A percentile compares a stretch with the other conserved stretches of the same genome.
phyloP scores from a whole-genome alignment of 345 rosid species.

The Tarenaya hassleriana region DNA sequence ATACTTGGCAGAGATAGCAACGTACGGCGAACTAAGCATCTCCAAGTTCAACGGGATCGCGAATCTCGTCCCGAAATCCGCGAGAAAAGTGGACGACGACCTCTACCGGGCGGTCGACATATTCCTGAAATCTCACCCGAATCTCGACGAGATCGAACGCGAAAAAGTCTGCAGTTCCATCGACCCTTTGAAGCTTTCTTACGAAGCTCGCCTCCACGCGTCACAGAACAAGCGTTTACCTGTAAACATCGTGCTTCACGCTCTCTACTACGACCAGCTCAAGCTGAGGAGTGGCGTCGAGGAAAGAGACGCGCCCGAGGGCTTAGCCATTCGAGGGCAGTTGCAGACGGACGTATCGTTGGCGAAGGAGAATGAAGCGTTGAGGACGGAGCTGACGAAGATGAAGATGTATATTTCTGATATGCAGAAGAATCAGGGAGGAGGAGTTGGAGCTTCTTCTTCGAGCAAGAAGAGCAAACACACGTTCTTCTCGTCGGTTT shows the following conservation, averaged over 20 bases:
- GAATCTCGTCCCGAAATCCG: constrained; percentile 58
- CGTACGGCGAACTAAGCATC: constrained; percentile 48
- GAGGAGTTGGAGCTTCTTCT: constrained; percentile 28
- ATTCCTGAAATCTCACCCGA: constrained; percentile 84
- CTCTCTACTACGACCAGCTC: constrained; percentile 84
- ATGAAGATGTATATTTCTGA: constrained; percentile 77
- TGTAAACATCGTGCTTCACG: constrained; percentile 74
- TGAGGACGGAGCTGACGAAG: constrained; percentile 70
- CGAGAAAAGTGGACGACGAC: constrained; percentile 73
- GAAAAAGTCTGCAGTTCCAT: constrained; percentile 86
- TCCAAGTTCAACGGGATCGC: constrained; percentile 87
- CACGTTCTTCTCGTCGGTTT: constrained; percentile 71
- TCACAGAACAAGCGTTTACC: constrained; percentile 93
- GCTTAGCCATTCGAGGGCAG: constrained; percentile 42
- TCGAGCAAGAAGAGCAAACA: constrained; percentile 27
- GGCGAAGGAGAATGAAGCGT: constrained; percentile 73
- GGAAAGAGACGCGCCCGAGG: constrained; percentile 35
- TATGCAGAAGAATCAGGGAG: constrained; percentile 42
- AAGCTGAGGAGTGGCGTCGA: constrained; percentile 63
- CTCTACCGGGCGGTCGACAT: constrained; percentile 86
- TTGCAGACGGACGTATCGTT: constrained; percentile 59
- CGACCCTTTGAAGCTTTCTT: constrained; percentile 79
- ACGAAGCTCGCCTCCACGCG: constrained; percentile 94
- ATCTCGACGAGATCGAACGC: constrained; percentile 82
- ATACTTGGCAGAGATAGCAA: constrained; percentile 74